Evolutionary conservation across 345 rosid genomes (phyloP).

Genomic region (Bretschneidera sinensis): DNA sequence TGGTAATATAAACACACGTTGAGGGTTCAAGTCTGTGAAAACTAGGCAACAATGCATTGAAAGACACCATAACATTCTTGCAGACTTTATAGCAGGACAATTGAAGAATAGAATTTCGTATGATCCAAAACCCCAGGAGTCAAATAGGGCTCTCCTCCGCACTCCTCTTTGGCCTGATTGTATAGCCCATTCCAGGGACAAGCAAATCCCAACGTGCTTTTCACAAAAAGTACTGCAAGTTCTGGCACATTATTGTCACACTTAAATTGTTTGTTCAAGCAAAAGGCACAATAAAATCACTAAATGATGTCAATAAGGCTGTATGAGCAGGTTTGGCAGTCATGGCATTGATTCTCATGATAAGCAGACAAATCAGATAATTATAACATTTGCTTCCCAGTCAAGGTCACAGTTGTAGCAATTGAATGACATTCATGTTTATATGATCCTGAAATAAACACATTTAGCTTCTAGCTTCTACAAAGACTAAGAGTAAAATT

Average conservation of each 20-base stretch:
- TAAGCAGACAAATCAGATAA: not conserved
- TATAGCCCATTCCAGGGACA: not conserved
- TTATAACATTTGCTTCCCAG: not conserved
- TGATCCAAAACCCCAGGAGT: too few species aligned
- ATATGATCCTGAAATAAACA: not conserved
- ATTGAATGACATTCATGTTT: not conserved
- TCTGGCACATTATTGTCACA: too few species aligned
- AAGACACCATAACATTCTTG: too few species aligned
- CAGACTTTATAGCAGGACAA: too few species aligned
- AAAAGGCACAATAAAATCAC: not conserved
- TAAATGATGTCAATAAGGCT: not conserved
- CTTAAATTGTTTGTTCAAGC: too few species aligned
- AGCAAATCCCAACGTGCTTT: not conserved
- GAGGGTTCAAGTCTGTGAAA: not conserved
- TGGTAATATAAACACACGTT: too few species aligned
- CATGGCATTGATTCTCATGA: not conserved
- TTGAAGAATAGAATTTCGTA: too few species aligned
- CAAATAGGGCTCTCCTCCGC: too few species aligned
- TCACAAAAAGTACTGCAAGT: not conserved
- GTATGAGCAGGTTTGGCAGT: not conserved
- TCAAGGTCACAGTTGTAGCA: not conserved
- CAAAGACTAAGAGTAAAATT: not conserved
- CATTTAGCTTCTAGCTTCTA: too few species aligned
- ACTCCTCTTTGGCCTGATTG: not conserved
- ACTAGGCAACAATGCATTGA: too few species aligned